These are phyloP conservation scores for Rhodotorula sp. DNA, from an alignment of 1,284 basidiomycete species.

Conservation along the genomic window DNA sequence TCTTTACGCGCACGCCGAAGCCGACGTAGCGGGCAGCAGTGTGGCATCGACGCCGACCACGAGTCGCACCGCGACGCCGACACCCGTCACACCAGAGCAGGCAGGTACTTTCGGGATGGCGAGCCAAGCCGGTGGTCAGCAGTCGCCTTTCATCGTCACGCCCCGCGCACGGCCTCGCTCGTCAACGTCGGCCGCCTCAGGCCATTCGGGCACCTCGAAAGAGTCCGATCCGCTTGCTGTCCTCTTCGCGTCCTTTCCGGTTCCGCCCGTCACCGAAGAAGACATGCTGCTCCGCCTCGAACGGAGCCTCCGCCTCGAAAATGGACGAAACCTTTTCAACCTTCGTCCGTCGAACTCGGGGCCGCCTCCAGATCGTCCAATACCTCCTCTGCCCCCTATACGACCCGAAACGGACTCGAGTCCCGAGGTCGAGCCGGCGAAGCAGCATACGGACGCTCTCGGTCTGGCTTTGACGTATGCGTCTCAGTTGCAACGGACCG, in stretches of 20 bases:
- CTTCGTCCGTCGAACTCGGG: too few relatives aligned
- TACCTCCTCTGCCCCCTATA: too few relatives aligned
- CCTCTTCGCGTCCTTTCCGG: constrained; percentile 4
- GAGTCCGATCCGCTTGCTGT: not conserved
- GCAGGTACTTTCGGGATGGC: not conserved
- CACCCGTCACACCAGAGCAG: not conserved
- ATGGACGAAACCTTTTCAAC: too few relatives aligned
- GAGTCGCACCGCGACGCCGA: not conserved
- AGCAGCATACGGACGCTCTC: too few relatives aligned
- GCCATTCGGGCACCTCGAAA: not conserved
- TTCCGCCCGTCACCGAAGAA: not conserved
- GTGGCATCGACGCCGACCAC: not conserved
- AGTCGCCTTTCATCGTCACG: not conserved
- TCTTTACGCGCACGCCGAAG: too few relatives aligned
- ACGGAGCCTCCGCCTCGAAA: not conserved
- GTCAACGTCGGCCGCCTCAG: not conserved
- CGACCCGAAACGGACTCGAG: too few relatives aligned
- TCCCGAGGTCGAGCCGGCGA: too few relatives aligned
- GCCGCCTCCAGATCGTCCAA: too few relatives aligned
- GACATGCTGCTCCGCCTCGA: not conserved
- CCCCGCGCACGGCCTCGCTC: not conserved
- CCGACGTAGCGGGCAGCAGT: too few relatives aligned
- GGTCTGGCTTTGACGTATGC: too few relatives aligned
- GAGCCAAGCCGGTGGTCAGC: not conserved
- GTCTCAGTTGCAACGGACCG: too few relatives aligned